Conservation (phyloP, 2,329 filamentous ascomycete species). For the Reticulascus tulasneorum region DNA sequence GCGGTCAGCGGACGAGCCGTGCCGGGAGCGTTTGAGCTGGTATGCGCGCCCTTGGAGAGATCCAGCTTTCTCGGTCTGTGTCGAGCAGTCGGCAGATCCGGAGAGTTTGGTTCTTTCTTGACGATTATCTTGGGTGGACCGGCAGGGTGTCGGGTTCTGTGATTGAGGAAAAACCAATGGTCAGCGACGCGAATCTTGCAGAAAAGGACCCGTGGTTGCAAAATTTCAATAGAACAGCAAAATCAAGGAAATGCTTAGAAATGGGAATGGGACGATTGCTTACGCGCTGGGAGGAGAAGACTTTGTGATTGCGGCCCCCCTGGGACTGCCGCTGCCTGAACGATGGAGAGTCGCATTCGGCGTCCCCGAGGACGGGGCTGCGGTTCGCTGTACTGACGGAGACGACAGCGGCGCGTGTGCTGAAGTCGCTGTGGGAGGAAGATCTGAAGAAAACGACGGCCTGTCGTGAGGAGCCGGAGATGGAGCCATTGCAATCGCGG, state of each 20-base stretch:
- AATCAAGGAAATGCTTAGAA: conserved; percentile 4
- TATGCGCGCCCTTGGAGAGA: conserved; percentile 60
- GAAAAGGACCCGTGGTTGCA: background rate
- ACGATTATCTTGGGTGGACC: conserved; percentile 77
- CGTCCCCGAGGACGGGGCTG: conserved; percentile 33
- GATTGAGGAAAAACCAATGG: too few species aligned
- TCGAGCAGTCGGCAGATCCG: conserved; percentile 66
- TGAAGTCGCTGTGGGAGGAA: conserved; percentile 29
- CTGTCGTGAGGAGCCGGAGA: conserved; percentile 65
- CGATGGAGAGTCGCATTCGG: conserved; percentile 42
- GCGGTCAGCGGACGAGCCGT: conserved; percentile 74
- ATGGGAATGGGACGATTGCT: conserved; percentile 27
- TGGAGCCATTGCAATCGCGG: conserved; percentile 65
- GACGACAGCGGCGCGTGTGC: conserved; percentile 31
- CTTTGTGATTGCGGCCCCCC: conserved; percentile 38
- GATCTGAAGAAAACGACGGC: conserved; percentile 51
- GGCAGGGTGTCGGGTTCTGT: conserved; percentile 49
- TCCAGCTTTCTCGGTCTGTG: conserved; percentile 76
- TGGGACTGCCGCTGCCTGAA: conserved; percentile 53
- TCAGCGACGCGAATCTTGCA: too few species aligned
- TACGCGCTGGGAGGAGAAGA: conserved; percentile 59
- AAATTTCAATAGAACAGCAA: conserved; percentile 8
- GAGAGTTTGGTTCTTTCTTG: conserved; percentile 93
- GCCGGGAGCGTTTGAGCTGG: conserved; percentile 48
- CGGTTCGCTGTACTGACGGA: conserved; percentile 41